Conservation (phyloP, 148 eudicot species). For the Chenopodium suecicum region DNA sequence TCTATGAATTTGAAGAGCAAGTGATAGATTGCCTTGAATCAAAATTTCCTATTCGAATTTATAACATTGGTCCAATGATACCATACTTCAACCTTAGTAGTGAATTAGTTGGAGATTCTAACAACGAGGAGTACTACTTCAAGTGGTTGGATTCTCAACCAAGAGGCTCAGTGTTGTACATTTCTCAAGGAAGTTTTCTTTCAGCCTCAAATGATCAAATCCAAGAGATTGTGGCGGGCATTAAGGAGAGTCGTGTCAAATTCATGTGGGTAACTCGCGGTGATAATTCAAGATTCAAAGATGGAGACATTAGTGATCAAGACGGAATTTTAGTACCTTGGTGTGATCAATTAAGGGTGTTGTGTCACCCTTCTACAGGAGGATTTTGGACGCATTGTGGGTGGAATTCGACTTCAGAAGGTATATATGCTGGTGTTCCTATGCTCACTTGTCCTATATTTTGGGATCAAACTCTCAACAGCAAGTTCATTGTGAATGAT, state of each 20-base stretch:
- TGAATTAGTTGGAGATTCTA: no score
- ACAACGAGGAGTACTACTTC: conserved; percentile 22
- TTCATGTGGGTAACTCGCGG: conserved; percentile 61
- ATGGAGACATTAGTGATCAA: conserved; percentile 2
- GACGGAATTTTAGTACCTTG: conserved; percentile 48
- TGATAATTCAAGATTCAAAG: conserved; percentile 30
- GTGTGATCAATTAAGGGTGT: conserved; percentile 48
- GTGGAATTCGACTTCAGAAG: conserved; percentile 33
- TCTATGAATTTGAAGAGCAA: conserved; percentile 47
- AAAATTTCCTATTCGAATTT: conserved; percentile 34
- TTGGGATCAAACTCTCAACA: conserved; percentile 49
- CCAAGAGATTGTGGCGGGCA: conserved; percentile 53
- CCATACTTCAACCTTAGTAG: conserved; percentile 34
- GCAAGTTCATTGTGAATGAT: conserved; percentile 49
- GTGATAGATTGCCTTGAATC: conserved; percentile 37
- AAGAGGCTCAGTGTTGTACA: conserved; percentile 47
- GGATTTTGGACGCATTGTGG: conserved; percentile 74
- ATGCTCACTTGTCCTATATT: conserved; percentile 49
- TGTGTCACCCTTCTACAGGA: conserved; percentile 47
- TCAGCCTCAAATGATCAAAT: conserved; percentile 54
- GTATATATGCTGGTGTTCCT: conserved; percentile 23
- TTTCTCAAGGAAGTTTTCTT: conserved; percentile 68
- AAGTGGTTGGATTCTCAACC: conserved; percentile 39
- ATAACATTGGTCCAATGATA: conserved; percentile 49
- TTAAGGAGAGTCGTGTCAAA: conserved; percentile 47